A percentile compares a stretch with the other conserved stretches of the same genome.
phyloP scores from a whole-genome alignment of 2,329 filamentous ascomycete species.

The Trichoderma sp. region DNA sequence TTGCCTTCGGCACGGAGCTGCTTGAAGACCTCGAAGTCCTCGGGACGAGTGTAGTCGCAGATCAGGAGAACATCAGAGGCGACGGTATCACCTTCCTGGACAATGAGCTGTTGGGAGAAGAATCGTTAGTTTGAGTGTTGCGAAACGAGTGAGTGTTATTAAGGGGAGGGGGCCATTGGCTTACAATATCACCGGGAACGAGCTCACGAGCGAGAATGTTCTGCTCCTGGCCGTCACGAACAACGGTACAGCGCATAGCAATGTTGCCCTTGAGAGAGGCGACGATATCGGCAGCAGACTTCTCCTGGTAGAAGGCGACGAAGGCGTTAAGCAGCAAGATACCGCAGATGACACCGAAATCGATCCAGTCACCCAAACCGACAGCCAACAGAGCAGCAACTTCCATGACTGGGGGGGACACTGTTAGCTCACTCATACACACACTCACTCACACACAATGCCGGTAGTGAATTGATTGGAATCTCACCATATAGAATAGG shows the following conservation, averaged over 20 bases:
- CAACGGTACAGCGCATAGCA: constrained; percentile 80
- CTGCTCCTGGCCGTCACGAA: constrained; percentile 71
- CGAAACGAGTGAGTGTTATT: neutral
- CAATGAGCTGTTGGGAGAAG: constrained; percentile 26
- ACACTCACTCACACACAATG: neutral
- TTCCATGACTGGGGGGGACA: neutral
- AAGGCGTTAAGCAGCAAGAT: constrained; percentile 78
- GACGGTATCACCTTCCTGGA: constrained; percentile 88
- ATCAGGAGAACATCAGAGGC: constrained; percentile 84
- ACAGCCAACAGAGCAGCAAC: constrained; percentile 72
- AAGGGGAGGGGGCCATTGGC: constrained; percentile 33
- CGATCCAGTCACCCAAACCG: constrained; percentile 84
- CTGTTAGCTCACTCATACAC: constrained; percentile 14
- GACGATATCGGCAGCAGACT: constrained; percentile 84
- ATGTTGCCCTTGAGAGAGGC: constrained; percentile 88
- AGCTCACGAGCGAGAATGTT: constrained; percentile 81
- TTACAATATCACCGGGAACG: constrained; percentile 85
- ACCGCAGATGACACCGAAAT: constrained; percentile 87
- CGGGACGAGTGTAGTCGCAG: constrained; percentile 77
- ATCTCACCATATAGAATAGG: constrained; percentile 56
- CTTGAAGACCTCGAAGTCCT: constrained; percentile 37
- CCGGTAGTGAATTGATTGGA: neutral
- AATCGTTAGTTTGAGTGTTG: neutral
- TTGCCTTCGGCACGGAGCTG: constrained; percentile 17
- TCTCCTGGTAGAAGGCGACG: constrained; percentile 88